A percentile compares a stretch with the other conserved stretches of the same genome.
Conservation (phyloP, 1,284 basidiomycete species). For the Naganishia sp. region DNA sequence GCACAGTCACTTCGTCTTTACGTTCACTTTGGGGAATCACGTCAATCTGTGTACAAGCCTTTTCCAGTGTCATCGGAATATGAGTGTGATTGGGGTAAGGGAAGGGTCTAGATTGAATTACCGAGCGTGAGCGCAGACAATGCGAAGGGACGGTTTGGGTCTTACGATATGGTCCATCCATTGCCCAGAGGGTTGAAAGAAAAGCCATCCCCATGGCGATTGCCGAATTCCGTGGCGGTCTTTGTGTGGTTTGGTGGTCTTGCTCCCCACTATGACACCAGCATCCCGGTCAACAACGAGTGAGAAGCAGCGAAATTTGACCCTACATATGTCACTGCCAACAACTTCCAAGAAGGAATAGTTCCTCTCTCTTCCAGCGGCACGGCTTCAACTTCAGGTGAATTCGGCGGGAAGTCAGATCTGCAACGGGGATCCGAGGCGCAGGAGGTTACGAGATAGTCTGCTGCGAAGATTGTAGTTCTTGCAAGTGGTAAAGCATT, state of each 20-base stretch:
- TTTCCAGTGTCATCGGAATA: constrained; percentile 21
- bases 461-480: constrained; percentile 12
- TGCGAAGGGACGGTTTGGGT: not conserved
- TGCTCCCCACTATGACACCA: constrained; percentile 8
- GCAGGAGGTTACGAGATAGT: constrained; percentile 10
- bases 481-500: not conserved
- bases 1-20: constrained; percentile 18
- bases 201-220: constrained; percentile 7
- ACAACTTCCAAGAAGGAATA: constrained; percentile 17
- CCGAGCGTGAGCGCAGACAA: not conserved
- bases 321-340: constrained; percentile 18
- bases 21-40: constrained; percentile 14
- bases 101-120: constrained; percentile 2
- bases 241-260: constrained; percentile 15
- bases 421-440: constrained; percentile 21
- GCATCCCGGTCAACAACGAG: too few species aligned
- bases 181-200: constrained; percentile 26
- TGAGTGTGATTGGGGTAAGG: constrained; percentile 23
- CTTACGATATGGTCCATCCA: constrained; percentile 26
- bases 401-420: constrained; percentile 11
- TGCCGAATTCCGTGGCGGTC: constrained; percentile 2
- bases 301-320: too few species aligned
- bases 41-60: constrained; percentile 5
- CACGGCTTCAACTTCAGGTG: not conserved
- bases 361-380: constrained; percentile 6